These are phyloP conservation scores for Bocquillonia castaneifolia DNA, from an alignment of 441 rosid genomes.

Conservation along the genomic window DNA sequence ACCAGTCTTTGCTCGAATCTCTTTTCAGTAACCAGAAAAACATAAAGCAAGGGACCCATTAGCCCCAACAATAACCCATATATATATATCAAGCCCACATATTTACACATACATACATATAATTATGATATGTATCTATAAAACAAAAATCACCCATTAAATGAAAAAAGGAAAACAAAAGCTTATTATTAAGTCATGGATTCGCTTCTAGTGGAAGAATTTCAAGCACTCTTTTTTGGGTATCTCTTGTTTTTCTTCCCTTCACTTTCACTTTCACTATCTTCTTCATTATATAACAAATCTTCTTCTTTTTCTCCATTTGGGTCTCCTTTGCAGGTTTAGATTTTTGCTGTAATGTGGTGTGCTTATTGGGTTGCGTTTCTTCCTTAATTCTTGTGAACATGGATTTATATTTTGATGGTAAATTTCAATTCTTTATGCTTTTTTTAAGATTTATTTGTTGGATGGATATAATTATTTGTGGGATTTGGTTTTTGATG, in stretches of 20 bases:
- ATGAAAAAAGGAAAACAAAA: not conserved
- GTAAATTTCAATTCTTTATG: slow-evolving; percentile 23
- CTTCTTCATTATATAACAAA: slow-evolving; percentile 8
- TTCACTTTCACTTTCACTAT: slow-evolving; percentile 20
- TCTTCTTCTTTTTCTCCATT: not conserved
- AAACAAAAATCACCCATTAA: not conserved
- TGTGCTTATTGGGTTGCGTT: slow-evolving; percentile 35
- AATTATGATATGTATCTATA: not conserved
- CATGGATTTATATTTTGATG: slow-evolving; percentile 48
- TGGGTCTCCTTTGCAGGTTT: slow-evolving; percentile 43
- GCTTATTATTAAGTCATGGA: slow-evolving; percentile 30
- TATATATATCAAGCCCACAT: not conserved
- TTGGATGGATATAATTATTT: slow-evolving; percentile 12
- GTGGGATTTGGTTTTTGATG: slow-evolving; percentile 14
- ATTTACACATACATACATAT: not conserved
- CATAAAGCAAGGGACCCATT: slow-evolving; percentile 26
- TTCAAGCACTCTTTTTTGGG: slow-evolving; percentile 32
- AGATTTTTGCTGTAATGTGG: slow-evolving; percentile 52
- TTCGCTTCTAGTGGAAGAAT: slow-evolving; percentile 38
- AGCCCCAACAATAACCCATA: not conserved
- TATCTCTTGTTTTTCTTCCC: slow-evolving; percentile 32
- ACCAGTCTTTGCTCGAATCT: slow-evolving; percentile 34
- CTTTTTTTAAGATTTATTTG: not conserved
- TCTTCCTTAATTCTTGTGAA: slow-evolving; percentile 22
- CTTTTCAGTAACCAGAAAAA: slow-evolving; percentile 23